Evolutionary conservation across 208 protist species (phyloP), one percentile per base, ranked within the genome.

Genomic region (Trypanosoma cruzi): DNA sequence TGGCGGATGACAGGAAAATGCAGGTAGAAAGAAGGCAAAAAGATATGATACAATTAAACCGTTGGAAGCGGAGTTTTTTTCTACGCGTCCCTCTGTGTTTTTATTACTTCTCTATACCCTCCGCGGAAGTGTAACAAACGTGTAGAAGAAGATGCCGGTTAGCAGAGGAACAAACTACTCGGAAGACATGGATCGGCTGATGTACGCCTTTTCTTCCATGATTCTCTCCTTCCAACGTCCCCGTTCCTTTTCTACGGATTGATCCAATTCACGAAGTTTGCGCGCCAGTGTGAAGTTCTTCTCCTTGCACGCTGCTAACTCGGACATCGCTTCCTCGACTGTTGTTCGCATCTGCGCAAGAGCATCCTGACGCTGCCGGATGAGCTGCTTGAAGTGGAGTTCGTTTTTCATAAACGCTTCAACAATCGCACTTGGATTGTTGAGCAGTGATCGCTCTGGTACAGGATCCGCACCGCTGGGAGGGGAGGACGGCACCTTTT

Each of bases 371-470:
- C 88, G 81, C 26, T 85, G 80, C 34, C 82, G 81, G 75, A 89
- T 83, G 16, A 96, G 75, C 60, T 96, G 85, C 48, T 90, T 88
- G 66, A 89, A 92, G 72, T 94, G 89, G 24, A 92, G 64, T 66
- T 94, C 86, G 53, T 96, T 94, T 60, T 90, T 92, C 79, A 91
- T 90, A 64, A 94, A 90, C 22, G 82, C 79, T 36, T 91, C 84
- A 13, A 90, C 79, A 13, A 85, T 82, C 16, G 77, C 82, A 52
- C 83, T 73, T 18, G 86, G 79, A 69, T 90, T 85, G 56, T 77
- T 64, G 4, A 91, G 62, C 2, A 91, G 67, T 20, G 69, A 71
- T 10, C 73, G 68, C 6, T 44, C 77, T 4, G 79, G 72, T 3
- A 67, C 46, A 20, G 26, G 14, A 24, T 31, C 34, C 16, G 8